Base-by-base conservation (phyloP, 139 green algal species). In the Chlamydomonas sphaeroides region DNA sequence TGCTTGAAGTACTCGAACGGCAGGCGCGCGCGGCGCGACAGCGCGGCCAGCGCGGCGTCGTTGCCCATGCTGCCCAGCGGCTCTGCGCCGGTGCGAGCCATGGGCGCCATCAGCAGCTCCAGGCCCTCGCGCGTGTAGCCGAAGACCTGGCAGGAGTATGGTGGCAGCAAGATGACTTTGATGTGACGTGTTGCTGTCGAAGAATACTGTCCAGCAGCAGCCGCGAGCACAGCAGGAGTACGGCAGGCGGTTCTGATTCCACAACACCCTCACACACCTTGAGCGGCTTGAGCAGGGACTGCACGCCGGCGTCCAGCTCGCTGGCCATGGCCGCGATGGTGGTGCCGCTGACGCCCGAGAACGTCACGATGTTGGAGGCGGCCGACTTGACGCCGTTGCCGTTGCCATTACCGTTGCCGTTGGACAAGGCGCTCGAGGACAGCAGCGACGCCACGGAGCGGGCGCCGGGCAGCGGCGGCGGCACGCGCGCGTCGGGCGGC, bases 1-100 rank as follows among this genome's bases (percentile, higher is more conserved):
- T 99, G 94, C 91, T 99, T 99, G 90, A 99, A 98, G 91, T 99
- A 99, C 88, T 99, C 96, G 66, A 91, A 96, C 28, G 94, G 86
- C 84, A 96, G 89, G 88, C 95, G 96, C 30, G 94, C 93, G 33
- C 94, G 86, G 38, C 93, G 65, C 65, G 83, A 94, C 68, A 99
- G 94, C 49, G 88, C 92, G 1, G 96, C 94, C 83, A 99, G 91
- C 5, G 96, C 91, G 0, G 96, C 91, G 84, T 99, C 96, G 74
- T 99, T 99, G 78, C 96, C 96, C 96, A 99, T 99, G 41, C 93
- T 98, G 65, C 96, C 96, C 72, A 99, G 92, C n/a, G 96, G 90
- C 86, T 99, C 96, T 6, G 91, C 90, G 30, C 85, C 93, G 20
- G 81, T 86, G 42, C 80, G 78, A 5, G 93, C 95, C 96, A 99